Percentiles rank a stretch among this genome's conserved stretches.
Conservation (phyloP, 805 yeast species). For the Kodamaea sagamina region DNA sequence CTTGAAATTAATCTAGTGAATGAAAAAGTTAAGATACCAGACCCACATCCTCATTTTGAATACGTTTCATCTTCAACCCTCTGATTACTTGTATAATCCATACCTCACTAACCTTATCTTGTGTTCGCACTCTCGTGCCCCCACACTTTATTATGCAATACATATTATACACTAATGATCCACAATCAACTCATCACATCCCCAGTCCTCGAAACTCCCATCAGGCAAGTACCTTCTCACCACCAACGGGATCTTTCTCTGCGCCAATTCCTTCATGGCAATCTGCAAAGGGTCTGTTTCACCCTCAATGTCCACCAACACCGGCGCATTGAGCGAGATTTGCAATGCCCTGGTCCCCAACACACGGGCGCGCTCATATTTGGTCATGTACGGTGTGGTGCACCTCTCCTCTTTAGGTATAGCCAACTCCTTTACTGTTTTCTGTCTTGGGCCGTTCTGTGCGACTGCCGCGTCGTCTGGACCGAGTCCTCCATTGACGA, state of each 20-base stretch:
- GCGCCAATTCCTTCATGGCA: constrained; percentile 95
- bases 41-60: no score
- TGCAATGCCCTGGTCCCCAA: constrained; percentile 97
- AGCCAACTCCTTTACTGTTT: constrained; percentile 76
- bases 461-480: constrained; percentile 46
- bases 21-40: no score
- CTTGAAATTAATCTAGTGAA: no score
- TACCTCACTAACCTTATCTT: background rate
- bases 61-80: no score
- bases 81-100: no score
- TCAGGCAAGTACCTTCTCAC: constrained; percentile 96
- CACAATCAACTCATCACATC: constrained; percentile 94
- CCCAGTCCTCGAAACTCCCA: constrained; percentile 98
- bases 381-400: constrained; percentile 98
- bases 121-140: no score
- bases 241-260: constrained; percentile 91
- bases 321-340: constrained; percentile 98
- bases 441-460: constrained; percentile 42
- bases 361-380: constrained; percentile 96
- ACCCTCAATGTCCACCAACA: constrained; percentile 95
- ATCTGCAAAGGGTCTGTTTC: constrained; percentile 98
- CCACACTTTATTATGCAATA: background rate
- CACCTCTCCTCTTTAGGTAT: constrained; percentile 86
- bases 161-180: constrained; percentile 51
- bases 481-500: constrained; percentile 70